These are phyloP conservation scores for Leccinum uliginosum DNA, from an alignment of 768 basidiomycete genomes.

Conservation along the genomic window DNA sequence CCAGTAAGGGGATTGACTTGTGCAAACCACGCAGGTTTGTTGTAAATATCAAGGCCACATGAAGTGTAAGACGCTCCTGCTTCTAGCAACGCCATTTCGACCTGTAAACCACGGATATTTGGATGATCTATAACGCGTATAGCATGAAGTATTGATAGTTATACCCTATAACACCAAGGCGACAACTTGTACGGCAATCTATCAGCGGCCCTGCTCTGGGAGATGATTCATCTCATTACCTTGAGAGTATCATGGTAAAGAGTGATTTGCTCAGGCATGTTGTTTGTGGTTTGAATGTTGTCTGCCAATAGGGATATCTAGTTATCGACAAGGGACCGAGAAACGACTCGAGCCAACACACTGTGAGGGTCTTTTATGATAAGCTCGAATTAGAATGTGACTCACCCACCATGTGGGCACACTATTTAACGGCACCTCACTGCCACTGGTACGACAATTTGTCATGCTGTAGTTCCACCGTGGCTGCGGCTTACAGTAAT, in stretches of 20 bases:
- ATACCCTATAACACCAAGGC: slow-evolving; percentile 51
- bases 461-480: no score
- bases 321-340: background rate
- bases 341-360: background rate
- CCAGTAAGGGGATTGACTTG: slow-evolving; percentile 55
- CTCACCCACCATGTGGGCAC: no score
- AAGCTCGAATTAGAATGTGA: background rate
- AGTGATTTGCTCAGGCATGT: slow-evolving; percentile 33
- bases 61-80: slow-evolving; percentile 43
- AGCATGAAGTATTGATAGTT: slow-evolving; percentile 4
- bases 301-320: background rate
- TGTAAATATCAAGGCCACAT: slow-evolving; percentile 52
- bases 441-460: no score
- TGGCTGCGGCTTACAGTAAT: no score
- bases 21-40: slow-evolving; percentile 67
- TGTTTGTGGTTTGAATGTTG: background rate
- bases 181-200: slow-evolving; percentile 36
- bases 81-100: slow-evolving; percentile 56
- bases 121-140: background rate
- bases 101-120: slow-evolving; percentile 28
- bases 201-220: background rate
- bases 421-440: background rate
- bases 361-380: background rate
- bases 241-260: slow-evolving; percentile 36
- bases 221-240: slow-evolving; percentile 24